phyloP scores from a whole-genome alignment of 140 eudicot genomes.

The Erigeron philadelphicus region DNA sequence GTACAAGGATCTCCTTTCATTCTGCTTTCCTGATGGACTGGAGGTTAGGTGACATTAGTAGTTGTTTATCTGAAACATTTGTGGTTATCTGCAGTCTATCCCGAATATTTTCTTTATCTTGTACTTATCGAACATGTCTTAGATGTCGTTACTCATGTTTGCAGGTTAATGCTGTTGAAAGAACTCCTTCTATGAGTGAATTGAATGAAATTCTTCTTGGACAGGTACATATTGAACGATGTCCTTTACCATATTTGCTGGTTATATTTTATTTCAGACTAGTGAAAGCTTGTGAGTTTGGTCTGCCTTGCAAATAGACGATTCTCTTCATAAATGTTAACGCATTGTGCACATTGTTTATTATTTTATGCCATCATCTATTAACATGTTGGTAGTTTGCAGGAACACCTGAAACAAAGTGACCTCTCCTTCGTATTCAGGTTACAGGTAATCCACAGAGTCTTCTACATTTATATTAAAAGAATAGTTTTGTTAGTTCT shows the following conservation, averaged over 20 bases:
- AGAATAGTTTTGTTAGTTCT: conserved; percentile 4
- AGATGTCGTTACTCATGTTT: conserved; percentile 27
- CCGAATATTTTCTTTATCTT: neutral
- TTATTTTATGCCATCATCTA: neutral
- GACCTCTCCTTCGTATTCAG: conserved; percentile 88
- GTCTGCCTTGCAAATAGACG: conserved; percentile 5
- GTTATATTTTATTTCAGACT: conserved; percentile 9
- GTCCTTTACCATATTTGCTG: conserved; percentile 5
- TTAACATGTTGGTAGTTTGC: conserved; percentile 36
- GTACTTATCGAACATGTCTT: conserved; percentile 1
- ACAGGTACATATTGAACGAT: conserved; percentile 52
- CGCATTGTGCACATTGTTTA: neutral
- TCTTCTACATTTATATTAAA: conserved; percentile 3
- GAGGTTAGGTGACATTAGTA: conserved; percentile 56
- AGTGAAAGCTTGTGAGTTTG: conserved; percentile 10
- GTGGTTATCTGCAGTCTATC: conserved; percentile 11
- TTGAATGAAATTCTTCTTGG: conserved; percentile 92
- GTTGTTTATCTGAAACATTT: conserved; percentile 16
- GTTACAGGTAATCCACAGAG: conserved; percentile 63
- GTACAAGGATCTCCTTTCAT: conserved; percentile 86
- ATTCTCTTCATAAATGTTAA: neutral
- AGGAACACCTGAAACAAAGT: conserved; percentile 91
- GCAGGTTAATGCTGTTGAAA: conserved; percentile 91
- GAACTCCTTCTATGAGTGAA: conserved; percentile 98
- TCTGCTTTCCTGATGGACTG: conserved; percentile 95